A percentile compares a stretch with the other conserved stretches of the same genome.
Evolutionary conservation across 345 rosid species (phyloP).

Genomic region (thale cress (Arabidopsis thaliana)): TAIR10.1 NC_003070.9:3189001-3189500

Average conservation of each 20-base stretch:
- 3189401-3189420: constrained; percentile 47
- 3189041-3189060: not conserved
- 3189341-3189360: not conserved
- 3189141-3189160: no score
- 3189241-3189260: no score
- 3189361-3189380: constrained; percentile 9
- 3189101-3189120: not conserved
- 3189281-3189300: not conserved
- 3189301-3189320: constrained; percentile 29
- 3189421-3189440: constrained; percentile 27
- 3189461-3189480: constrained; percentile 59
- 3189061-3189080: not conserved
- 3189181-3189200: no score
- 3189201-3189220: no score
- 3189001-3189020: not conserved
- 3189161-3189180: no score
- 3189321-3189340: not conserved
- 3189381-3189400: constrained; percentile 34
- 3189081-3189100: not conserved
- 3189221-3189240: no score
- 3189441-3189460: constrained; percentile 18
- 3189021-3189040: constrained; percentile 6
- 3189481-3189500: constrained; percentile 73
- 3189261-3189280: no score
- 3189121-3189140: no score